Percentiles rank a stretch among this genome's conserved stretches.
These are phyloP conservation scores for Colletotrichum euphorbiae DNA, from an alignment of 2,329 filamentous ascomycete species.

Conservation along the genomic window DNA sequence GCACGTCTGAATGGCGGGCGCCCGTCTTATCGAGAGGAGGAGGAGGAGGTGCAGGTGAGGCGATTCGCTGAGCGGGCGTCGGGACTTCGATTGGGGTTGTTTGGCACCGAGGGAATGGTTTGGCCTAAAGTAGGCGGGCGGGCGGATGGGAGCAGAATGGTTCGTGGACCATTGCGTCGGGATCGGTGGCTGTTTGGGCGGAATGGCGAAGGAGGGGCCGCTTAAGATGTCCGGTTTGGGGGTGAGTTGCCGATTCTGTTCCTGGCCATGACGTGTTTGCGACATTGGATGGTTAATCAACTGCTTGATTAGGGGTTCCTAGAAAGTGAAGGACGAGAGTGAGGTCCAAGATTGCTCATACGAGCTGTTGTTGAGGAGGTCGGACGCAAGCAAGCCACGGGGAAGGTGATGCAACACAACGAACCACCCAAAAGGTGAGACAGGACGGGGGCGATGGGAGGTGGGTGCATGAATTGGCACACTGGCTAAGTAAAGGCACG, in stretches of 20 bases:
- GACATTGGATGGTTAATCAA: neutral
- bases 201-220: constrained; percentile 13
- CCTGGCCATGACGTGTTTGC: neutral
- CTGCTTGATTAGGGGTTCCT: no score
- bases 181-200: constrained; percentile 13
- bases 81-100: constrained; percentile 4
- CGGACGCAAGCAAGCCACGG: neutral
- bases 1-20: neutral
- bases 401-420: neutral
- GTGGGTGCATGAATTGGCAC: neutral
- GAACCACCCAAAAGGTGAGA: neutral
- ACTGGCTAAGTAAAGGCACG: no score
- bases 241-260: constrained; percentile 3
- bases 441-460: neutral
- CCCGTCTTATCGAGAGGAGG: neutral
- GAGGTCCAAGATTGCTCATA: neutral
- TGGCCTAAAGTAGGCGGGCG: constrained; percentile 13
- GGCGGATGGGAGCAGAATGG: constrained; percentile 13
- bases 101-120: constrained; percentile 32
- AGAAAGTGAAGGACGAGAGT: no score
- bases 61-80: constrained; percentile 12
- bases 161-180: constrained; percentile 28
- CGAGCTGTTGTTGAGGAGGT: neutral
- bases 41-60: constrained; percentile 20
- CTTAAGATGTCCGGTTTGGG: neutral